phyloP scores from a whole-genome alignment of 805 yeast species.

The Nakazawaea siamensis region DNA sequence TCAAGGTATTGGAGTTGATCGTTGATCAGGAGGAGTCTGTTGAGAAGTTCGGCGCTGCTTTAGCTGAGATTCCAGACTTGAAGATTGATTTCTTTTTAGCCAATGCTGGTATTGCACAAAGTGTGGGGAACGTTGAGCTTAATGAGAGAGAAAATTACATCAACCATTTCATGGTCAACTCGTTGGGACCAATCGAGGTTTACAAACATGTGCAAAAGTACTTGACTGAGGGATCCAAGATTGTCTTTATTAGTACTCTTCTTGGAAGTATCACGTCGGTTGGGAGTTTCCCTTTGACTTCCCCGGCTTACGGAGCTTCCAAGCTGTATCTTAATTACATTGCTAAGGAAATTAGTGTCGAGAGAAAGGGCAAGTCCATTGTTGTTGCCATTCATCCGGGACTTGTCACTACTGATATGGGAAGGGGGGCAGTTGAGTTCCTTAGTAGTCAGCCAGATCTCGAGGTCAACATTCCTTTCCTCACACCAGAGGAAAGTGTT shows the following conservation, averaged over 20 bases:
- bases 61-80: conserved; percentile 13
- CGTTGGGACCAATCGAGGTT: conserved; percentile 18
- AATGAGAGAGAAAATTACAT: conserved; percentile 6
- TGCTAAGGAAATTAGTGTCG: conserved; percentile 18
- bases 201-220: conserved; percentile 16
- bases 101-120: conserved; percentile 21
- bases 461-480: background rate
- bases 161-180: conserved; percentile 16
- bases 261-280: conserved; percentile 17
- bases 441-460: background rate
- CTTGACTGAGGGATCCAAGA: conserved; percentile 13
- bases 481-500: conserved; percentile 13
- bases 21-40: conserved; percentile 14
- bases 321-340: conserved; percentile 28
- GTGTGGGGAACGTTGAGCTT: no score
- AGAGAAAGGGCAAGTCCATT: conserved; percentile 13
- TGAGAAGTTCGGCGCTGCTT: conserved; percentile 11
- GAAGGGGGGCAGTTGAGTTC: background rate
- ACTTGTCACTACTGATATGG: conserved; percentile 25
- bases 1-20: conserved; percentile 18
- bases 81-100: conserved; percentile 18
- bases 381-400: conserved; percentile 30
- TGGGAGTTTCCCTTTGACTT: conserved; percentile 12
- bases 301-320: conserved; percentile 25
- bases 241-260: conserved; percentile 17